phyloP scores from a whole-genome alignment of 306 rosid genomes.

The Citrullus mucosospermus region DNA sequence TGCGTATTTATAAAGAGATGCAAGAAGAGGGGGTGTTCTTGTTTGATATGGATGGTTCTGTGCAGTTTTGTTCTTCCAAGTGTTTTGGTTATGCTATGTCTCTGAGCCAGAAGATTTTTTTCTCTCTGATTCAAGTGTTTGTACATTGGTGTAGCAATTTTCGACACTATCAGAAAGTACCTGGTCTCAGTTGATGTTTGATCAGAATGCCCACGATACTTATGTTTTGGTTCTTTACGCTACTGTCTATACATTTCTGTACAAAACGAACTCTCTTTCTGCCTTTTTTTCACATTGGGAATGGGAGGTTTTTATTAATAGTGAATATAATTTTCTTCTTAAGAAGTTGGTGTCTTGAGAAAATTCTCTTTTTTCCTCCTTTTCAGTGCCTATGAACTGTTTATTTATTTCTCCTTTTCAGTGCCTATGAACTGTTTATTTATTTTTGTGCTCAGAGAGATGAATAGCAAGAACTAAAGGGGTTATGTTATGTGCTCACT shows the following conservation, averaged over 20 bases:
- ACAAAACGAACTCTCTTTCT: neutral
- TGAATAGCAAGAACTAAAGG: no score
- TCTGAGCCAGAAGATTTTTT: neutral
- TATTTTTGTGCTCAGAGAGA: no score
- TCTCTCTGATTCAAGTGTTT: neutral
- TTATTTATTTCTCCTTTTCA: neutral
- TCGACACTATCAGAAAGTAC: neutral
- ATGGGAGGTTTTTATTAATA: slow-evolving; percentile 18
- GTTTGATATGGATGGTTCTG: neutral
- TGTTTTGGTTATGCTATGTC: neutral
- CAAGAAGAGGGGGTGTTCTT: neutral
- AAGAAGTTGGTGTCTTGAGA: neutral
- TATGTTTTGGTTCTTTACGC: neutral
- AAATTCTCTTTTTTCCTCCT: neutral
- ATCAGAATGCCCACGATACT: neutral
- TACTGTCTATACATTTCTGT: neutral
- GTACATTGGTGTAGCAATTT: neutral
- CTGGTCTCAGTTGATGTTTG: slow-evolving; percentile 2
- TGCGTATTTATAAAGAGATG: neutral
- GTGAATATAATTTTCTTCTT: neutral
- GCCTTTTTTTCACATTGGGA: neutral
- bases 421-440: no score
- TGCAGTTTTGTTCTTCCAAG: neutral
- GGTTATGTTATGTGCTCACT: no score
- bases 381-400: no score